A percentile compares a stretch with the other conserved stretches of the same genome.
Evolutionary conservation across 345 rosid species (phyloP).

Genomic region (Hypericum androsaemum): DNA sequence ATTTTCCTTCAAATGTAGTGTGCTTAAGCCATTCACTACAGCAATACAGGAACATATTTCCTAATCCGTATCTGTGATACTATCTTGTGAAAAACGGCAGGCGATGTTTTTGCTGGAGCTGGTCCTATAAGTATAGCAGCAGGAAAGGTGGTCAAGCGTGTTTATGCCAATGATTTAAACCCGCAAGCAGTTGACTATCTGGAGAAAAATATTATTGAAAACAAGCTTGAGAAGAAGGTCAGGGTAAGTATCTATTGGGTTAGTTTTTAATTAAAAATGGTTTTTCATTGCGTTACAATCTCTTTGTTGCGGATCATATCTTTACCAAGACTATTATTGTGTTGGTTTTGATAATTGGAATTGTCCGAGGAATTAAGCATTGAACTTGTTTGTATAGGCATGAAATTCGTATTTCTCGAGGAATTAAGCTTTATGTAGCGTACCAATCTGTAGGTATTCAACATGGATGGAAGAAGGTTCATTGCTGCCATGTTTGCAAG

Average conservation of each 20-base stretch:
- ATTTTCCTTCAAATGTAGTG: too few relatives aligned
- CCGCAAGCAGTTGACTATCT: constrained; percentile 71
- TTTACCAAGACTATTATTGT: too few relatives aligned
- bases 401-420: neutral
- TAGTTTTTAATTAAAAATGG: neutral
- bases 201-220: constrained; percentile 60
- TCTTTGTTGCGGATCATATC: neutral
- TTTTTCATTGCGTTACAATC: neutral
- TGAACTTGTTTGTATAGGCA: neutral
- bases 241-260: constrained; percentile 30
- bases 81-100: constrained; percentile 22
- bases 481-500: constrained; percentile 62
- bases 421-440: constrained; percentile 7
- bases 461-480: constrained; percentile 91
- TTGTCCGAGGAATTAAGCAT: neutral
- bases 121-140: constrained; percentile 83
- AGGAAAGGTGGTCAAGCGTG: constrained; percentile 71
- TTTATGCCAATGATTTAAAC: constrained; percentile 85
- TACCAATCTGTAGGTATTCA: constrained; percentile 42
- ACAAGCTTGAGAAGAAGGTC: constrained; percentile 69
- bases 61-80: neutral
- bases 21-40: too few relatives aligned
- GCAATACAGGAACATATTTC: neutral
- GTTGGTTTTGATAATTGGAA: neutral
- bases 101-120: constrained; percentile 81